These are phyloP conservation scores for Leishmania braziliensis DNA, from an alignment of 208 protist species.

Conservation along the genomic window DNA sequence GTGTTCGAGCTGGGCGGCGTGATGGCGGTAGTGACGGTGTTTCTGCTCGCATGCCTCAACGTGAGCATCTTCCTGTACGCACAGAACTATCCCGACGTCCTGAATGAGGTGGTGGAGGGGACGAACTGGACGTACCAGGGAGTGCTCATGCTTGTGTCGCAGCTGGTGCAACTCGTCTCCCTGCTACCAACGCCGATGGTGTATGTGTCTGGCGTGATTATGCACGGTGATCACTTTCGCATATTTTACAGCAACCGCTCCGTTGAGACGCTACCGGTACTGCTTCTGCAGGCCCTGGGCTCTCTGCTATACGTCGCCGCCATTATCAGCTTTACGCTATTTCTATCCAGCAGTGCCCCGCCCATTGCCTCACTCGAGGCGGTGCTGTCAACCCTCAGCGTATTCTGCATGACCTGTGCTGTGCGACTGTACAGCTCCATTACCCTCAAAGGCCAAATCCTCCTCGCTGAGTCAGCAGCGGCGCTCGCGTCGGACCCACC, in stretches of 20 bases:
- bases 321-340: constrained; percentile 45
- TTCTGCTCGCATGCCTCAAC: constrained; percentile 30
- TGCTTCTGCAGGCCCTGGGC: constrained; percentile 59
- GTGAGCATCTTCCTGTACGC: constrained; percentile 28
- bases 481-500: background rate
- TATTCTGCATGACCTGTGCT: constrained; percentile 46
- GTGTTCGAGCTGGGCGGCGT: constrained; percentile 46
- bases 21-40: constrained; percentile 29
- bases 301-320: constrained; percentile 58
- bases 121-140: constrained; percentile 34
- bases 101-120: constrained; percentile 30
- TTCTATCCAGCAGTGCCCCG: constrained; percentile 36
- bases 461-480: background rate
- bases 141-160: constrained; percentile 36
- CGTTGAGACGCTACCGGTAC: constrained; percentile 34
- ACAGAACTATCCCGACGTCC: constrained; percentile 27
- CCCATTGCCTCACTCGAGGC: constrained; percentile 29
- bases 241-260: constrained; percentile 33
- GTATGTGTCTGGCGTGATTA: constrained; percentile 40
- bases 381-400: constrained; percentile 40
- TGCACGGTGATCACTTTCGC: constrained; percentile 54
- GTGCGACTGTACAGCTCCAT: constrained; percentile 41
- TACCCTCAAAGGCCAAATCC: background rate
- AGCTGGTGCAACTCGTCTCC: constrained; percentile 42
- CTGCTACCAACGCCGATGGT: constrained; percentile 45